Conservation (phyloP, 2,329 filamentous ascomycete genomes). For the Fusarium sp. region DNA sequence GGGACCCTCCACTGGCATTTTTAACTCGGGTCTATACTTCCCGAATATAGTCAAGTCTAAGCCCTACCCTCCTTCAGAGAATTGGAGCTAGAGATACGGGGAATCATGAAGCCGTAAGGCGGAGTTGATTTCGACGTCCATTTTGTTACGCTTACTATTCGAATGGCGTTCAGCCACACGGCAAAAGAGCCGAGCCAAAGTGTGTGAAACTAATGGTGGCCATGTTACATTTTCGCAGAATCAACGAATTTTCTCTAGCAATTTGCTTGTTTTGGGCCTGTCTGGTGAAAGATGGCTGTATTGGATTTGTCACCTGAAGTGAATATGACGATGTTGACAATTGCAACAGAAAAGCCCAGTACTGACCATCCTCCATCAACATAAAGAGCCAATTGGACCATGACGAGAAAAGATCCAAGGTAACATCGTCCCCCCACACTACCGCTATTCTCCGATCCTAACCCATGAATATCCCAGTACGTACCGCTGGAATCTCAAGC, state of each 20-base stretch:
- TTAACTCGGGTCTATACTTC: neutral
- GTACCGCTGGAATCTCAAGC: neutral
- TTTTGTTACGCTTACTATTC: neutral
- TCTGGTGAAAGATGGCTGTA: neutral
- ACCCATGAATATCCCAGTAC: neutral
- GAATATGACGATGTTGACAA: neutral
- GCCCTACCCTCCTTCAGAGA: conserved; percentile 13
- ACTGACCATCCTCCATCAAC: neutral
- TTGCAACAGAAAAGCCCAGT: neutral
- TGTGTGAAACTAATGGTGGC: neutral
- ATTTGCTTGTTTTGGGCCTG: neutral
- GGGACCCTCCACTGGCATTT: neutral
- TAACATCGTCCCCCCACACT: conserved; percentile 9
- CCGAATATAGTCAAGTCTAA: conserved; percentile 10
- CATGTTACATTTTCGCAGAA: neutral
- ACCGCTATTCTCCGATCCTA: conserved; percentile 18
- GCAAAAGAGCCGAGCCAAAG: conserved; percentile 18
- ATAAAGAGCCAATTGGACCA: neutral
- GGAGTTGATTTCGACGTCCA: conserved; percentile 2
- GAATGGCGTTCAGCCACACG: conserved; percentile 24
- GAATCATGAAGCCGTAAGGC: conserved; percentile 2
- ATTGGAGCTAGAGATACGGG: neutral
- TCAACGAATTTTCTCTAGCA: neutral
- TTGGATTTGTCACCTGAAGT: neutral
- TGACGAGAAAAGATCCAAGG: conserved; percentile 11